phyloP scores from a whole-genome alignment of 495 filamentous ascomycete genomes.

The Tuber melanosporum region DNA sequence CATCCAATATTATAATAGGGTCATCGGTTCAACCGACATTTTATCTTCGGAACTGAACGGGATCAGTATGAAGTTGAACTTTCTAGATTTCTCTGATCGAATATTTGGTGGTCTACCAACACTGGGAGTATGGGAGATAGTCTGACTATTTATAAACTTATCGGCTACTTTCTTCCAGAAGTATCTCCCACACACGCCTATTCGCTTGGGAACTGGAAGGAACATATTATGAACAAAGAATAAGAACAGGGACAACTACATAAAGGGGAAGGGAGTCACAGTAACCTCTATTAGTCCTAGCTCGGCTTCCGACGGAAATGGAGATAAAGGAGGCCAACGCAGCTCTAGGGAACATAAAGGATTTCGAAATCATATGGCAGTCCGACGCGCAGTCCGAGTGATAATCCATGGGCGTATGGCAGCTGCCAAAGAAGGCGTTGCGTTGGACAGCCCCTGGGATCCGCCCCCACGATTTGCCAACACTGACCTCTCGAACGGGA shows the following conservation, averaged over 20 bases:
- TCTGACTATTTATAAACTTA: not conserved
- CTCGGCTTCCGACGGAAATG: not conserved
- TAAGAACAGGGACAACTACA: not conserved
- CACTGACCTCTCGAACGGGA: not conserved
- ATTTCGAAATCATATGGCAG: not conserved
- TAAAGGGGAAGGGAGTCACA: not conserved
- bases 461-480: not conserved
- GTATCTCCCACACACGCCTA: not conserved
- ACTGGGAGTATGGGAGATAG: not conserved
- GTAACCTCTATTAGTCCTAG: not conserved
- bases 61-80: not conserved
- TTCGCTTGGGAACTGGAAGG: not conserved
- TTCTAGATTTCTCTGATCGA: not conserved
- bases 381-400: not conserved
- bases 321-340: not conserved
- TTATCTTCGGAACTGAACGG: not conserved
- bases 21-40: not conserved
- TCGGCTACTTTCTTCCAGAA: not conserved
- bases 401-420: not conserved
- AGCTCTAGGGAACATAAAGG: not conserved
- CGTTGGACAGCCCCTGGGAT: not conserved
- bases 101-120: not conserved
- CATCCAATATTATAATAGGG: not conserved
- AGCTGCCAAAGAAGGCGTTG: not conserved
- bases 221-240: not conserved